Evolutionary conservation across 2,329 filamentous ascomycete genomes (phyloP).

Genomic region (Fusarium hostae): DNA sequence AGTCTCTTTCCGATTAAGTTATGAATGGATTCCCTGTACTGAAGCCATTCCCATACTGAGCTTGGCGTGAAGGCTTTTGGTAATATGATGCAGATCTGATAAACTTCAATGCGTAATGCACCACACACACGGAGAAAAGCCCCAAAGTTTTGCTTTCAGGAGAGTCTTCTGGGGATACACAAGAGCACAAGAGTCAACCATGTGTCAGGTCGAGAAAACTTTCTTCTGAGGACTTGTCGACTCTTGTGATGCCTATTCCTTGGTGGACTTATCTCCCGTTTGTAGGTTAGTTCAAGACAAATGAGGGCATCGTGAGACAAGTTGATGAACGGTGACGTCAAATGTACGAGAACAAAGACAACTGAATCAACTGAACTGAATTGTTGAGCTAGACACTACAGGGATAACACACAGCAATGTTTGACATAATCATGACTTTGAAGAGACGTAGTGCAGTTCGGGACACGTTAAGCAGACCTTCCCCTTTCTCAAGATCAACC

Average conservation of each 20-base stretch:
- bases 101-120: background rate
- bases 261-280: background rate
- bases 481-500: background rate
- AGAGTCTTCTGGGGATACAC: background rate
- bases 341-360: background rate
- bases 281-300: background rate
- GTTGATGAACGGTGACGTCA: background rate
- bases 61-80: background rate
- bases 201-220: too few relatives aligned
- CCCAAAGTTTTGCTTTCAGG: background rate
- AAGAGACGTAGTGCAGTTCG: background rate
- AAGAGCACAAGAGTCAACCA: background rate
- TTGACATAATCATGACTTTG: background rate
- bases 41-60: conserved; percentile 6
- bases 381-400: too few relatives aligned
- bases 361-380: background rate
- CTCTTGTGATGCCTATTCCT: background rate
- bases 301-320: background rate
- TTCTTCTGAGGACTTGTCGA: background rate
- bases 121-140: background rate
- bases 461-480: background rate
- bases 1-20: background rate
- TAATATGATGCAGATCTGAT: background rate
- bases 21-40: background rate
- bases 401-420: too few relatives aligned